These are phyloP conservation scores for Plasmodium gonderi DNA, from an alignment of 169 alveolate species.

Conservation along the genomic window DNA sequence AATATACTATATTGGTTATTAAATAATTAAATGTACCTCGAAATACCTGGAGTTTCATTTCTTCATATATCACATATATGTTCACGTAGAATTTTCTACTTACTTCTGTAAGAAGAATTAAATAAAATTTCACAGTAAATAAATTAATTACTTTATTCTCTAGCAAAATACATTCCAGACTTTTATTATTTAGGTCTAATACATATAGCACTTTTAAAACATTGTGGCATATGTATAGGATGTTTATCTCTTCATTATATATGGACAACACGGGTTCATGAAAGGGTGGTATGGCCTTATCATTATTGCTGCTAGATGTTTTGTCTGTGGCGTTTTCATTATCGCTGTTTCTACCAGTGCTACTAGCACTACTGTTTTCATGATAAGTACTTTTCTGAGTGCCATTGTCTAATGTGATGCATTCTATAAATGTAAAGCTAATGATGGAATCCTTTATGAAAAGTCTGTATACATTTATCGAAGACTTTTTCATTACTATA, in stretches of 20 bases:
- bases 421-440: constrained; percentile 26
- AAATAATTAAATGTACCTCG: not conserved
- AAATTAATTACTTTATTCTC: constrained; percentile 35
- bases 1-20: constrained; percentile 34
- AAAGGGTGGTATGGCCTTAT: not conserved
- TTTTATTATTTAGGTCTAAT: constrained; percentile 19
- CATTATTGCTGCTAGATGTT: not conserved
- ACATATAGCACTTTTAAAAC: not conserved
- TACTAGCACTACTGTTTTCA: too few relatives aligned
- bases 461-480: constrained; percentile 38
- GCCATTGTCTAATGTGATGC: not conserved
- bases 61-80: constrained; percentile 65
- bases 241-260: constrained; percentile 52
- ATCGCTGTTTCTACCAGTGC: not conserved
- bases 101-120: constrained; percentile 26
- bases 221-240: constrained; percentile 48
- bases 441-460: not conserved
- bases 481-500: constrained; percentile 26
- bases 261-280: constrained; percentile 28
- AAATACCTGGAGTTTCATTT: constrained; percentile 31
- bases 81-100: constrained; percentile 17
- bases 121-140: constrained; percentile 52
- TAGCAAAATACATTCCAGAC: constrained; percentile 28
- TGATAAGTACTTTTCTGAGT: too few relatives aligned
- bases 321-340: not conserved